A percentile compares a stretch with the other conserved stretches of the same genome.
Evolutionary conservation across 441 rosid species (phyloP).

Genomic region (Macaranga tanarius): DNA sequence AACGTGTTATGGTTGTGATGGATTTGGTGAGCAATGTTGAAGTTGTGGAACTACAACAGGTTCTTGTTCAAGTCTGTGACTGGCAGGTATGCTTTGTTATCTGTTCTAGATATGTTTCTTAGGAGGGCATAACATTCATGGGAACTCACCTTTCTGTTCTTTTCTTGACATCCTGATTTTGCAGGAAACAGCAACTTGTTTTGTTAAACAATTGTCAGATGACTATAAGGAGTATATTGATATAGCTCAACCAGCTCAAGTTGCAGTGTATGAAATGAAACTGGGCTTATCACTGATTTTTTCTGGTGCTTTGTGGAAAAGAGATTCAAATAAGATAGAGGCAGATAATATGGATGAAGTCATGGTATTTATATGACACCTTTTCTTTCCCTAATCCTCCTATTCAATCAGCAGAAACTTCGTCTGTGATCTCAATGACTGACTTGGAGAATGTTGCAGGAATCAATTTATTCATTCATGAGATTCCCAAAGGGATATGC

Average conservation of each 20-base stretch:
- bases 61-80: constrained; percentile 56
- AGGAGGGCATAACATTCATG: neutral
- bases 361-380: constrained; percentile 46
- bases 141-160: constrained; percentile 3
- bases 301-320: constrained; percentile 47
- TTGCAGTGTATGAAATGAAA: constrained; percentile 91
- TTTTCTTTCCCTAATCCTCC: neutral
- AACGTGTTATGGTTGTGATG: constrained; percentile 44
- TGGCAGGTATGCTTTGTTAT: constrained; percentile 69
- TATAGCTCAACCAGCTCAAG: constrained; percentile 88
- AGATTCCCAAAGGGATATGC: constrained; percentile 66
- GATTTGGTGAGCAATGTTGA: constrained; percentile 41
- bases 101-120: constrained; percentile 7
- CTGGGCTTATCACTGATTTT: constrained; percentile 72
- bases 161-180: constrained; percentile 28
- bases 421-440: constrained; percentile 16
- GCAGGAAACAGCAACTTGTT: constrained; percentile 77
- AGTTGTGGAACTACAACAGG: constrained; percentile 47
- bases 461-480: constrained; percentile 67
- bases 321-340: constrained; percentile 35
- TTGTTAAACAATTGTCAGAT: constrained; percentile 57
- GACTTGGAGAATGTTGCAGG: constrained; percentile 52
- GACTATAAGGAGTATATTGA: constrained; percentile 74
- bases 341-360: constrained; percentile 53
- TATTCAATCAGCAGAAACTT: neutral